Evolutionary conservation across 306 rosid genomes (phyloP).

Genomic region (Vigna trinervia): DNA sequence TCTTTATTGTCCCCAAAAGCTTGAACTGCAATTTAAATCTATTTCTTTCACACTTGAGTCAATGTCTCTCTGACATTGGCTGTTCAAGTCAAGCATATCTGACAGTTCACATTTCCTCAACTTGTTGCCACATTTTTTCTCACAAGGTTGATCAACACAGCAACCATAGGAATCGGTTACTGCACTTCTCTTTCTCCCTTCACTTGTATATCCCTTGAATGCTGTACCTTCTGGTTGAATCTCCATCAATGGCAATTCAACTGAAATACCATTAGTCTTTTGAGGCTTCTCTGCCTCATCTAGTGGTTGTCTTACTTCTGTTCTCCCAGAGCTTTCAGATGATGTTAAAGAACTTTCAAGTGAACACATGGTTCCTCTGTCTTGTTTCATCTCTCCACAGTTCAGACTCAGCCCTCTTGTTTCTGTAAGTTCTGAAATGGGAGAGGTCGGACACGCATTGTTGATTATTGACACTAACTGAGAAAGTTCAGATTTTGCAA

Average conservation of each 20-base stretch:
- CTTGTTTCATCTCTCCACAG: constrained; percentile 52
- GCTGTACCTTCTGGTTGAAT: constrained; percentile 42
- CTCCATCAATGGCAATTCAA: constrained; percentile 61
- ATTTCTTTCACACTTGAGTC: constrained; percentile 58
- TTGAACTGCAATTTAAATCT: constrained; percentile 59
- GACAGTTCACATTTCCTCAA: constrained; percentile 44
- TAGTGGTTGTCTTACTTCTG: constrained; percentile 51
- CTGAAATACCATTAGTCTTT: constrained; percentile 40
- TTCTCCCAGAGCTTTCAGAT: constrained; percentile 64
- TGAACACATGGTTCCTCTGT: constrained; percentile 68
- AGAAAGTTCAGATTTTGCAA: constrained; percentile 72
- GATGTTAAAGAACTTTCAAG: constrained; percentile 83
- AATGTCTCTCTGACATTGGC: constrained; percentile 59
- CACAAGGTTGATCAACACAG: constrained; percentile 53
- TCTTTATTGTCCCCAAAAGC: constrained; percentile 40
- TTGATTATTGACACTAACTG: constrained; percentile 65
- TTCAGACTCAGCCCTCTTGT: constrained; percentile 48
- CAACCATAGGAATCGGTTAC: constrained; percentile 49
- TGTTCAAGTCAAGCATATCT: constrained; percentile 66
- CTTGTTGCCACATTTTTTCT: constrained; percentile 50
- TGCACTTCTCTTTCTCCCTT: constrained; percentile 65
- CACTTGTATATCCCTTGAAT: constrained; percentile 38
- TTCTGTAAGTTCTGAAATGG: constrained; percentile 72
- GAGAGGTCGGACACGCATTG: constrained; percentile 61
- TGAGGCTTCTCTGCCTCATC: constrained; percentile 38